Conservation (phyloP, 306 rosid species). For the Trifolium pratense region DNA sequence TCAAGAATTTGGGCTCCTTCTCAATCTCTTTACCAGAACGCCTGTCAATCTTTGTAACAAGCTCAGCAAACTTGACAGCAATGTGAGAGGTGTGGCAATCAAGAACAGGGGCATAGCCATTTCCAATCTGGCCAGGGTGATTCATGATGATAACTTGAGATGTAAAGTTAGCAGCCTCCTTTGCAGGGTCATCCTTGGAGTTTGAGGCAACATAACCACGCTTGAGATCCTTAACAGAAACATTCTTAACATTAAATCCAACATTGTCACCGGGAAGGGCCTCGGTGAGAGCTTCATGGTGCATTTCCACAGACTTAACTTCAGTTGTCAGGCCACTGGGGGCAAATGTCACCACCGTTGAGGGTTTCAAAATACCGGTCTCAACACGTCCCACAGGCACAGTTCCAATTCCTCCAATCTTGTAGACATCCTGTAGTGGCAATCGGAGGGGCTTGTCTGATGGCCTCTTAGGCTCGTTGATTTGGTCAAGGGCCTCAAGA, state of each 20-base stretch:
- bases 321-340: background rate
- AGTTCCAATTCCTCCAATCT: constrained; percentile 12
- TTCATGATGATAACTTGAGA: background rate
- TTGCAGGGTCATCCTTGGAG: background rate
- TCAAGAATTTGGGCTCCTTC: background rate
- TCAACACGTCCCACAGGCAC: constrained; percentile 6
- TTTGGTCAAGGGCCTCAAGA: constrained; percentile 1
- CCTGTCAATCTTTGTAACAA: background rate
- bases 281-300: background rate
- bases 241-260: constrained; percentile 9
- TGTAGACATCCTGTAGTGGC: background rate
- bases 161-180: constrained; percentile 5
- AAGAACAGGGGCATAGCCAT: background rate
- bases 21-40: background rate
- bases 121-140: constrained; percentile 5
- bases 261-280: constrained; percentile 2
- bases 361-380: background rate
- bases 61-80: constrained; percentile 8
- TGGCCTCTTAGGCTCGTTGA: constrained; percentile 5
- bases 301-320: background rate
- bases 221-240: constrained; percentile 7
- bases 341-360: background rate
- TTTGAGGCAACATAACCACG: constrained; percentile 6
- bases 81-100: background rate
- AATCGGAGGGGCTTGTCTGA: background rate